Base-by-base conservation (phyloP, 23 red algal genomes). In the Chondrus crispus region DNA sequence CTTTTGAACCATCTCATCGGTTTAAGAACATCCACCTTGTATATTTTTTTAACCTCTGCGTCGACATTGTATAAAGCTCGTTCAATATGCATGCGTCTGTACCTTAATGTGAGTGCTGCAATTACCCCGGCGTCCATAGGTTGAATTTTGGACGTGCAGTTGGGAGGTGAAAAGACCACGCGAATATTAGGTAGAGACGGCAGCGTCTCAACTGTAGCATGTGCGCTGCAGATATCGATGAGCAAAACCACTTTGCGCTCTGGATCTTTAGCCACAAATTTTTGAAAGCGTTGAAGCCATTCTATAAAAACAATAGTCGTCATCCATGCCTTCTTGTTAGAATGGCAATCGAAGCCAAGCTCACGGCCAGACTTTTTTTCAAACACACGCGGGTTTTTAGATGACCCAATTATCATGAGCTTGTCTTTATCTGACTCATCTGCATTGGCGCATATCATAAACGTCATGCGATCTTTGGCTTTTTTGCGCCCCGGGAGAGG, bases 171-270 rank as follows among this genome's bases (percentile, higher is more conserved):
- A 28, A 86, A 86, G 2, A 86, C 32, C 7, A 86, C 43, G 5
- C 70, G 58, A 69, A 69, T 58, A n/a, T 86, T 69, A n/a, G 53
- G 53, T 58, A 86, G 51, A 3, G 38, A 26, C 24, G 82, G 63
- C n/a, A 86, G 28, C 16, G 58, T 86, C 37, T 72, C 82, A 52
- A 47, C 32, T 30, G 53, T 72, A 28, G 58, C 82, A 54, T 86
- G 82, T 30, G 82, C 82, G 51, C 46, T 86, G 45, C 82, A 86
- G n/a, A 46, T 60, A n/a, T 86, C 62, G n/a, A 86, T 43, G 6
- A 70, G 44, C 58, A 86, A 45, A n/a, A 86, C 19, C 1, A 72
- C 82, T 71, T 86, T 86, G 28, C 82, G 8, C n/a, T 86, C 62
- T 18, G 49, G 82, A 5, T 68, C 70, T 24, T 40, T 40, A 47